These are phyloP conservation scores for Tuctoria greenei DNA, from an alignment of 176 grass and related monocot species.

Conservation along the genomic window DNA sequence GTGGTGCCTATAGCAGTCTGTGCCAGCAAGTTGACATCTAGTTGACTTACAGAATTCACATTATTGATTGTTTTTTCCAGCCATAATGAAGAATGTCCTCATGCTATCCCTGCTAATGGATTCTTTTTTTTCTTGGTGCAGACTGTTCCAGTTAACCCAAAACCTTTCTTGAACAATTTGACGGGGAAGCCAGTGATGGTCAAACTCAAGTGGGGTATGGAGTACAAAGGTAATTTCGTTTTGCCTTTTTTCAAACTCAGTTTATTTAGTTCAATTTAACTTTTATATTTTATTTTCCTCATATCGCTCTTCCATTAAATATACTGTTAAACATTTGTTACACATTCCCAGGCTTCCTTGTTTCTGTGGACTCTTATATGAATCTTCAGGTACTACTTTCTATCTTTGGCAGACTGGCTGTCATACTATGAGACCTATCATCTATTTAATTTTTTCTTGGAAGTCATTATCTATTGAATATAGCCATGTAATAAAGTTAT, in stretches of 20 bases:
- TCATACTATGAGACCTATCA: not conserved
- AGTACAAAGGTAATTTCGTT: slow-evolving; percentile 82
- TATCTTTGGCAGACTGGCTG: not conserved
- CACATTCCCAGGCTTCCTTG: slow-evolving; percentile 65
- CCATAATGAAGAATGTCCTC: not conserved
- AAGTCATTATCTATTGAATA: not conserved
- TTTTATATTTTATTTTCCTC: not conserved
- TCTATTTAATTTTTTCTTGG: not conserved
- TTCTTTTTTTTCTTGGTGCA: slow-evolving; percentile 28
- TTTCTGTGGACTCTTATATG: slow-evolving; percentile 93
- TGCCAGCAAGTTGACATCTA: not conserved
- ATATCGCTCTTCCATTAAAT: not conserved
- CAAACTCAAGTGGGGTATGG: slow-evolving; percentile 99
- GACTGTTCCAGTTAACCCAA: slow-evolving; percentile 89
- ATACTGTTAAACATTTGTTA: slow-evolving; percentile 6
- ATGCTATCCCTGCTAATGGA: slow-evolving; percentile 10
- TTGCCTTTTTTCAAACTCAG: not conserved
- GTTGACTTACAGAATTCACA: not conserved
- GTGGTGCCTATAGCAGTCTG: not conserved
- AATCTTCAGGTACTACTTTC: slow-evolving; percentile 73
- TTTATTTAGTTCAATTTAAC: not conserved
- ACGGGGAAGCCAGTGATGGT: slow-evolving; percentile 86
- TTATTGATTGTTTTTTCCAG: not conserved
- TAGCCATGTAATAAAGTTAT: not conserved
- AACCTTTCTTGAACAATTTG: slow-evolving; percentile 95